Evolutionary conservation across 306 rosid genomes (phyloP).

Genomic region (Lathyrus oleraceus): DNA sequence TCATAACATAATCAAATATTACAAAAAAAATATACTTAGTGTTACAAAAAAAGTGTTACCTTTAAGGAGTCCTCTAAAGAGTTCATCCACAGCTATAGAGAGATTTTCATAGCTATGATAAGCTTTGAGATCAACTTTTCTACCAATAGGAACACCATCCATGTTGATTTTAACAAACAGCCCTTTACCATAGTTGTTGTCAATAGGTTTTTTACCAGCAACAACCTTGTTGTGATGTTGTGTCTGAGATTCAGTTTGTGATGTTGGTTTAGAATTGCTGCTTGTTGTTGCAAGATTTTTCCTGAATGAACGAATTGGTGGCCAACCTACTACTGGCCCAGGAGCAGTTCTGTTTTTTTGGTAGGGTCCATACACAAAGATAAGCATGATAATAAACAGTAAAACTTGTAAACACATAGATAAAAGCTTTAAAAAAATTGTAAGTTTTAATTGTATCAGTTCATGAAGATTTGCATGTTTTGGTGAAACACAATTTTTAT

Average conservation of each 20-base stretch:
- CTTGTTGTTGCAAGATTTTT: conserved; percentile 69
- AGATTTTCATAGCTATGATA: conserved; percentile 71
- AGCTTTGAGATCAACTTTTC: conserved; percentile 89
- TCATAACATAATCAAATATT: too few relatives aligned
- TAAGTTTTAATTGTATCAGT: too few relatives aligned
- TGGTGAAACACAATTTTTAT: neutral
- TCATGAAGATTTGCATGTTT: neutral
- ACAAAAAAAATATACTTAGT: too few relatives aligned
- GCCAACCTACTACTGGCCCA: conserved; percentile 98
- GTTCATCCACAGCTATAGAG: conserved; percentile 74
- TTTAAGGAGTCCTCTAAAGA: conserved; percentile 84
- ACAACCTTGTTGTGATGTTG: conserved; percentile 45
- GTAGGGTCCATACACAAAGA: conserved; percentile 36
- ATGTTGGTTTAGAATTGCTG: conserved; percentile 56
- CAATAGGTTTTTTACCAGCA: conserved; percentile 41
- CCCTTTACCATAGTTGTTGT: conserved; percentile 55
- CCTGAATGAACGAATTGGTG: conserved; percentile 94
- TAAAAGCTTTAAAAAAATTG: neutral
- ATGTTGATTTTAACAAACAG: conserved; percentile 93
- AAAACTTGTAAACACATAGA: neutral
- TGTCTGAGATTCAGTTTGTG: conserved; percentile 41
- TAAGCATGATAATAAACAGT: conserved; percentile 36
- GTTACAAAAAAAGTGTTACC: conserved; percentile 42
- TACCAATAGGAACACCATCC: conserved; percentile 97
- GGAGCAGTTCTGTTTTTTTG: conserved; percentile 75